Evolutionary conservation across 768 basidiomycete species (phyloP).

Genomic region (Lactarius tabidus): DNA sequence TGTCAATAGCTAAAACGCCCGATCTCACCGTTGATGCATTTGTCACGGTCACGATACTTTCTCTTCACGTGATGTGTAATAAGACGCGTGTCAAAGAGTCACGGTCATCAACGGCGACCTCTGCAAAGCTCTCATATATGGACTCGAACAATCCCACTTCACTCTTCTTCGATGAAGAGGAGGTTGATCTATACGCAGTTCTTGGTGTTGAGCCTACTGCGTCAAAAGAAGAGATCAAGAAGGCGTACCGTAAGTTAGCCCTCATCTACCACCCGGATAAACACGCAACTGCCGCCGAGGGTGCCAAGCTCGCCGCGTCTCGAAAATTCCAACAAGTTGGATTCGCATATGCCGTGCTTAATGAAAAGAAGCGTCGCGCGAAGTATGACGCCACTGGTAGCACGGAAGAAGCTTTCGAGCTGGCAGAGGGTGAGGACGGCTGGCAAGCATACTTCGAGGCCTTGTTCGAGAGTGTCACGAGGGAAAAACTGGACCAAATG

Average conservation of each 20-base stretch:
- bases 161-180: conserved; percentile 74
- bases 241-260: conserved; percentile 80
- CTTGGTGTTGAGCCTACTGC: conserved; percentile 55
- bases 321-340: conserved; percentile 88
- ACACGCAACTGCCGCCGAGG: conserved; percentile 56
- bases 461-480: conserved; percentile 82
- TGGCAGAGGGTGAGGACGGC: conserved; percentile 72
- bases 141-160: conserved; percentile 59
- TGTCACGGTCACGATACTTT: background rate
- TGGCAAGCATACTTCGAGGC: conserved; percentile 97
- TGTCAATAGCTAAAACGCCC: background rate
- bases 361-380: conserved; percentile 68
- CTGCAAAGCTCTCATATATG: background rate
- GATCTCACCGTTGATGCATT: background rate
- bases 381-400: conserved; percentile 84
- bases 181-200: conserved; percentile 76
- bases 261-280: conserved; percentile 90
- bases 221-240: conserved; percentile 65
- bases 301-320: conserved; percentile 62
- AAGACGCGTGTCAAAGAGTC: background rate
- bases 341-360: conserved; percentile 87
- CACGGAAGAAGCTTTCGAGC: conserved; percentile 74
- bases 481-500: conserved; percentile 85
- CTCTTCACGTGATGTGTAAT: conserved; percentile 15
- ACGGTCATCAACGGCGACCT: background rate